A percentile compares a stretch with the other conserved stretches of the same genome.
Conservation (phyloP, 192 early-diverging fungal species). For the Coemansia sp. region DNA sequence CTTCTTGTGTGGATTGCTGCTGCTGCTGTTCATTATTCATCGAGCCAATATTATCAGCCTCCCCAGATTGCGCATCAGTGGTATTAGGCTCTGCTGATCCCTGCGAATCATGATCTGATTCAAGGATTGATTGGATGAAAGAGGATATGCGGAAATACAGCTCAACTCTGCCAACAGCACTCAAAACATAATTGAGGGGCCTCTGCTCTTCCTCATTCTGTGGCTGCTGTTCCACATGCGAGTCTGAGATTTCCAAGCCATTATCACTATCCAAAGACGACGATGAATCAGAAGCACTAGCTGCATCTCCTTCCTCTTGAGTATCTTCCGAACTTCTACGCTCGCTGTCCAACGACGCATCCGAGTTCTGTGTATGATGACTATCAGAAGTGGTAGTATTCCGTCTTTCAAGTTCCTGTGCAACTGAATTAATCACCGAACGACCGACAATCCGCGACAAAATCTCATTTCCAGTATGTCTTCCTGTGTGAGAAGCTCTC, state of each 20-base stretch:
- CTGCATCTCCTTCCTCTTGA: neutral
- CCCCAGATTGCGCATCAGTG: neutral
- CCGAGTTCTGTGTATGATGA: neutral
- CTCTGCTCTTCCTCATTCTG: neutral
- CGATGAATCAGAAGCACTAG: neutral
- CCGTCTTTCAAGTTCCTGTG: conserved; percentile 33
- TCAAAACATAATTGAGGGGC: neutral
- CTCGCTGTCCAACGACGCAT: neutral
- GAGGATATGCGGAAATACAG: conserved; percentile 8
- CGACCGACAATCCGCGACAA: conserved; percentile 40
- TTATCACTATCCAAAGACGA: neutral
- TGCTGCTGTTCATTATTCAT: neutral
- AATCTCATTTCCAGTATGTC: conserved; percentile 31
- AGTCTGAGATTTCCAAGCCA: neutral
- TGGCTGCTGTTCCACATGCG: neutral
- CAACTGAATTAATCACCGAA: conserved; percentile 31
- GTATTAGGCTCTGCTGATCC: neutral
- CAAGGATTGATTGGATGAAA: neutral
- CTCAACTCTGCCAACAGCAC: neutral
- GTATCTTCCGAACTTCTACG: neutral
- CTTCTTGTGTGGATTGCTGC: neutral
- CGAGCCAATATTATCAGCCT: neutral
- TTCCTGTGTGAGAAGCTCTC: neutral
- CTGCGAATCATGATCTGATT: neutral
- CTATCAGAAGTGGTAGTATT: neutral